Evolutionary conservation across 2,329 filamentous ascomycete genomes (phyloP).

Genomic region (Albifimbria verrucaria): DNA sequence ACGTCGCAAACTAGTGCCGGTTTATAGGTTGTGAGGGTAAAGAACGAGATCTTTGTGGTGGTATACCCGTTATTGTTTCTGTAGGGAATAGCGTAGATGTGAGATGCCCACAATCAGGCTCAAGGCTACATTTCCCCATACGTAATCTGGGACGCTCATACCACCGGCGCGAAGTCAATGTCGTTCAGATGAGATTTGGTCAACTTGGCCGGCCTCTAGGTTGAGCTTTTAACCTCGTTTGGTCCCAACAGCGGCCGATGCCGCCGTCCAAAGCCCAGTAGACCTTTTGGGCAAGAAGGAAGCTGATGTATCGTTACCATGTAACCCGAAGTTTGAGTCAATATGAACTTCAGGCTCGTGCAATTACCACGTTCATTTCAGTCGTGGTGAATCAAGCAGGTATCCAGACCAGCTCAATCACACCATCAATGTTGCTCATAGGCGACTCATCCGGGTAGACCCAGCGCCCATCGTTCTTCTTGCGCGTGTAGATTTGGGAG

Average conservation of each 20-base stretch:
- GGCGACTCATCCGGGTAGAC: constrained; percentile 39
- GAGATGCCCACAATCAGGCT: no score
- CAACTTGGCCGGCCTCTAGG: no score
- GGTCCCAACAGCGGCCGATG: background rate
- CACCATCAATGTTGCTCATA: constrained; percentile 52
- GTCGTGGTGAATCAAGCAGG: constrained; percentile 29
- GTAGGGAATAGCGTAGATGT: no score
- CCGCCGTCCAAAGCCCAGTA: background rate
- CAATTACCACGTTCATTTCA: no score
- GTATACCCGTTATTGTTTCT: no score
- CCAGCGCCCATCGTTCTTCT: constrained; percentile 52
- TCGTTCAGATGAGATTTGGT: no score
- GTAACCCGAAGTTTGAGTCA: background rate
- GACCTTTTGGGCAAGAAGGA: background rate
- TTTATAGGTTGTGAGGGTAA: no score
- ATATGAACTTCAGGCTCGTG: background rate
- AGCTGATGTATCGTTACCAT: background rate
- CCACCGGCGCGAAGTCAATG: no score
- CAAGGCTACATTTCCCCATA: no score
- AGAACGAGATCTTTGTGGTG: no score
- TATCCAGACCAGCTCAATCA: constrained; percentile 57
- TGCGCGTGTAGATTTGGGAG: constrained; percentile 51
- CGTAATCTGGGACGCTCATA: no score
- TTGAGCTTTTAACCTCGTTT: background rate
- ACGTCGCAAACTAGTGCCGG: no score